phyloP scores from a whole-genome alignment of 2,329 filamentous ascomycete genomes.

The Fusarium sp. region DNA sequence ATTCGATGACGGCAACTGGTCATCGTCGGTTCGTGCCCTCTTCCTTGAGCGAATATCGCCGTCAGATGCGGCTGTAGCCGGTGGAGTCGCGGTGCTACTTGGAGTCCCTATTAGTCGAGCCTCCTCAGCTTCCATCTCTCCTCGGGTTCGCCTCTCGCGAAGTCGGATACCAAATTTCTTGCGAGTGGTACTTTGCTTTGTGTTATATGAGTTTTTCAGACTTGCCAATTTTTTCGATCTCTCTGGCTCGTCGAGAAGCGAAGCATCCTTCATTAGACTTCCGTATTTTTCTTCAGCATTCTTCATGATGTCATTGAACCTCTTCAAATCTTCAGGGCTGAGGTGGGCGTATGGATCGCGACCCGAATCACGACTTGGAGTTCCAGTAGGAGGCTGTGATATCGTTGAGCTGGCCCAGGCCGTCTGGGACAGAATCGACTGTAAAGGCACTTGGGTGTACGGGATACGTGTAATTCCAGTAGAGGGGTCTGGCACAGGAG shows the following conservation, averaged over 20 bases:
- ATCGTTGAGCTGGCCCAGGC: background rate
- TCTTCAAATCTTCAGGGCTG: constrained; percentile 35
- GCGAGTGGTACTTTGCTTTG: constrained; percentile 64
- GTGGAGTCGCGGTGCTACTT: constrained; percentile 15
- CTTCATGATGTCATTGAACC: constrained; percentile 44
- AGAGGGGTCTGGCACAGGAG: background rate
- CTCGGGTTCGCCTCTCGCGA: constrained; percentile 56
- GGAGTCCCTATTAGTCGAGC: constrained; percentile 45
- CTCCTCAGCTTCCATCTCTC: constrained; percentile 56
- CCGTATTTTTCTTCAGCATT: constrained; percentile 48
- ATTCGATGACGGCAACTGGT: background rate
- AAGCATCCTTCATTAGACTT: constrained; percentile 53
- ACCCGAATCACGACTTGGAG: constrained; percentile 46
- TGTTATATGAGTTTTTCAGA: constrained; percentile 62
- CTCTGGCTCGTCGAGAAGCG: constrained; percentile 47
- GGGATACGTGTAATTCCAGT: background rate
- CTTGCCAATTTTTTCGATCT: constrained; percentile 48
- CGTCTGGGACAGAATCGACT: background rate
- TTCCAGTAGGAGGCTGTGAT: background rate
- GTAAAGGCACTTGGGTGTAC: background rate
- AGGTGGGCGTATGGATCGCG: constrained; percentile 57
- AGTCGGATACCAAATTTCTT: constrained; percentile 66
- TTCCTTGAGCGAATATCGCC: constrained; percentile 30
- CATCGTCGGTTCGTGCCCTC: constrained; percentile 32
- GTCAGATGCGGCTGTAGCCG: constrained; percentile 7